A percentile compares a stretch with the other conserved stretches of the same genome.
Conservation (phyloP, 257 asterid species). For the Echites panduratus region DNA sequence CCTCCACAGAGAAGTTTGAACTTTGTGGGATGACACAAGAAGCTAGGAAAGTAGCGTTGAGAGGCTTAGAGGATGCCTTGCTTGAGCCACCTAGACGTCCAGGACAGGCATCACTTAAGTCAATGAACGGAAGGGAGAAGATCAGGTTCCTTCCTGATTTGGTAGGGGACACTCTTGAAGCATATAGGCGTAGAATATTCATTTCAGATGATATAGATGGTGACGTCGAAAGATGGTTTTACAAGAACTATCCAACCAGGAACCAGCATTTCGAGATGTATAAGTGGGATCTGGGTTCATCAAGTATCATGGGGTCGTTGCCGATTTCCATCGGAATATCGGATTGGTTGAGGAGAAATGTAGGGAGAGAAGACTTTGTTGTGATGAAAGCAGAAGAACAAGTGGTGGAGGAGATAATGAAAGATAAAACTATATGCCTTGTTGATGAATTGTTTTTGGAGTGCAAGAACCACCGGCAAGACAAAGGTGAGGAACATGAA, state of each 20-base stretch:
- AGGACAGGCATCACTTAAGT: slow-evolving; percentile 11
- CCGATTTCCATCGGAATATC: slow-evolving; percentile 11
- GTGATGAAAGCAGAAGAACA: slow-evolving; percentile 65
- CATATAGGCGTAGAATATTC: slow-evolving; percentile 55
- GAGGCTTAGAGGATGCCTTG: slow-evolving; percentile 41
- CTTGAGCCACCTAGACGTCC: slow-evolving; percentile 37
- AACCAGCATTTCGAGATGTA: slow-evolving; percentile 54
- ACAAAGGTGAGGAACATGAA: slow-evolving; percentile 18
- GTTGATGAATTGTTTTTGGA: slow-evolving; percentile 13
- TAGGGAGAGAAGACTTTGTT: slow-evolving; percentile 43
- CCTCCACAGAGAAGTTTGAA: background rate
- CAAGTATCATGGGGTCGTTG: background rate
- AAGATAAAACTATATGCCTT: slow-evolving; percentile 30
- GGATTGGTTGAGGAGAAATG: slow-evolving; percentile 37
- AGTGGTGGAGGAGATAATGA: slow-evolving; percentile 49
- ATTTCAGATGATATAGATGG: slow-evolving; percentile 45
- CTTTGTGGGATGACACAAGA: slow-evolving; percentile 29
- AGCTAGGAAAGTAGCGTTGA: slow-evolving; percentile 38
- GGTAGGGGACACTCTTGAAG: slow-evolving; percentile 47
- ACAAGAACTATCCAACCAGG: slow-evolving; percentile 52
- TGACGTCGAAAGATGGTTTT: slow-evolving; percentile 51
- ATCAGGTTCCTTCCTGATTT: slow-evolving; percentile 64
- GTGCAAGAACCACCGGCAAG: slow-evolving; percentile 11
- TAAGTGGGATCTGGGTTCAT: slow-evolving; percentile 20
- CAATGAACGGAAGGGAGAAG: slow-evolving; percentile 13